Percentiles rank a stretch among this genome's conserved stretches.
Evolutionary conservation across 2,329 filamentous ascomycete genomes (phyloP).

Genomic region (Capronia coronata): DNA sequence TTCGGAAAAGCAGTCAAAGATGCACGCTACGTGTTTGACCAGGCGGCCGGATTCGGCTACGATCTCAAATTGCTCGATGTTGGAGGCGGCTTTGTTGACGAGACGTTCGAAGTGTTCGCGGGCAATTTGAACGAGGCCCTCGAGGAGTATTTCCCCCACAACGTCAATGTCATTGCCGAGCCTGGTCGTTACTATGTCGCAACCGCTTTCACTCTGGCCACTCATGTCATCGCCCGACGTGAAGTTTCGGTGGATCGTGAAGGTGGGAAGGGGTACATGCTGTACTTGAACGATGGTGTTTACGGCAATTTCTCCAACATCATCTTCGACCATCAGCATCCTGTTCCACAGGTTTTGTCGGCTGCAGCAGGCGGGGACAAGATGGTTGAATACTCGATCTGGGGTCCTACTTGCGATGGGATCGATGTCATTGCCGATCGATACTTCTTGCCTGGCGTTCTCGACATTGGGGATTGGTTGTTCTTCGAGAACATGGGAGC

Average conservation of each 20-base stretch:
- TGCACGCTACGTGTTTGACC: constrained; percentile 80
- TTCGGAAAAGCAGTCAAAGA: constrained; percentile 89
- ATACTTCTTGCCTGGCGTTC: constrained; percentile 65
- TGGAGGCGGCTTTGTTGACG: constrained; percentile 84
- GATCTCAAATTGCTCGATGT: constrained; percentile 83
- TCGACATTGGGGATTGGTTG: constrained; percentile 94
- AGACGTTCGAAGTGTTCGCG: constrained; percentile 89
- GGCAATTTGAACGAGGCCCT: constrained; percentile 69
- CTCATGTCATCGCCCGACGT: constrained; percentile 91
- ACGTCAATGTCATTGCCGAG: constrained; percentile 85
- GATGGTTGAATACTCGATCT: constrained; percentile 81
- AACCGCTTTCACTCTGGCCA: constrained; percentile 86
- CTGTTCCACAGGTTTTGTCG: constrained; percentile 70
- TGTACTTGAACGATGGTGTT: constrained; percentile 94
- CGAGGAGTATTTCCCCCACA: constrained; percentile 78
- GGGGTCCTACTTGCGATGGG: constrained; percentile 96
- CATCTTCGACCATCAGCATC: constrained; percentile 53
- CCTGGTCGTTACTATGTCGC: constrained; percentile 95
- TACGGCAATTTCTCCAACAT: constrained; percentile 60
- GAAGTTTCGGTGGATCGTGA: constrained; percentile 65
- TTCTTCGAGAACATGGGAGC: constrained; percentile 99
- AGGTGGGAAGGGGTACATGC: constrained; percentile 74
- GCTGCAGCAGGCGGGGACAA: constrained; percentile 53
- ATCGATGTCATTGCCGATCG: constrained; percentile 89
- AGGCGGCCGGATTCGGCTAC: constrained; percentile 69